These are phyloP conservation scores for Salvia sclarea DNA, from an alignment of 305 asterid species.

Conservation along the genomic window DNA sequence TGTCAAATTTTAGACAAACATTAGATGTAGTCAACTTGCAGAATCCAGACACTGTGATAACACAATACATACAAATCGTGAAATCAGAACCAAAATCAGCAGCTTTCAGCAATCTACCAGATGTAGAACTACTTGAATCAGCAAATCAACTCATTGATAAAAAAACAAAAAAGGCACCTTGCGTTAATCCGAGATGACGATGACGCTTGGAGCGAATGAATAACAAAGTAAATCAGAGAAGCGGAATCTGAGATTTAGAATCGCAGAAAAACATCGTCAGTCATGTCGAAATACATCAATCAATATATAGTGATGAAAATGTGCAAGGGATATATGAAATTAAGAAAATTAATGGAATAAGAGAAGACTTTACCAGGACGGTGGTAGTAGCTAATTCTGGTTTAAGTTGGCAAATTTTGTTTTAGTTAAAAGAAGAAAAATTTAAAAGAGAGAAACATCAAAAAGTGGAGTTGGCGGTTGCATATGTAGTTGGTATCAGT, in stretches of 20 bases:
- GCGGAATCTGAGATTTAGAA: constrained; percentile 20
- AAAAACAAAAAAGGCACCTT: constrained; percentile 19
- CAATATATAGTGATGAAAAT: neutral
- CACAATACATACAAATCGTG: neutral
- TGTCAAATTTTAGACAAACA: neutral
- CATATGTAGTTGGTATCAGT: no score
- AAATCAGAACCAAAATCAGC: neutral
- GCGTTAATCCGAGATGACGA: constrained; percentile 10
- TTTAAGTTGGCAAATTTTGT: neutral
- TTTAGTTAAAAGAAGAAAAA: no score
- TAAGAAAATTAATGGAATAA: neutral
- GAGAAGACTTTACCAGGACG: neutral
- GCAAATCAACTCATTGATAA: neutral
- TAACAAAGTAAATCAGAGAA: constrained; percentile 19
- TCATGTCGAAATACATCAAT: neutral
- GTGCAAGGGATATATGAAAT: neutral
- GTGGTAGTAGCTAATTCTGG: neutral
- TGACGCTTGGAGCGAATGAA: constrained; percentile 4
- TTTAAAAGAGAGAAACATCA: no score
- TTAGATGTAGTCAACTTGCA: neutral
- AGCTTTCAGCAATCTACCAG: neutral
- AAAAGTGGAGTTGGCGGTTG: no score
- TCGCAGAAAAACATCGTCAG: neutral
- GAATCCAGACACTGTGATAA: neutral
- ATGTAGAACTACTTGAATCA: neutral